Conservation (phyloP, 495 filamentous ascomycete genomes). For the Penicillium egyptiacum region DNA sequence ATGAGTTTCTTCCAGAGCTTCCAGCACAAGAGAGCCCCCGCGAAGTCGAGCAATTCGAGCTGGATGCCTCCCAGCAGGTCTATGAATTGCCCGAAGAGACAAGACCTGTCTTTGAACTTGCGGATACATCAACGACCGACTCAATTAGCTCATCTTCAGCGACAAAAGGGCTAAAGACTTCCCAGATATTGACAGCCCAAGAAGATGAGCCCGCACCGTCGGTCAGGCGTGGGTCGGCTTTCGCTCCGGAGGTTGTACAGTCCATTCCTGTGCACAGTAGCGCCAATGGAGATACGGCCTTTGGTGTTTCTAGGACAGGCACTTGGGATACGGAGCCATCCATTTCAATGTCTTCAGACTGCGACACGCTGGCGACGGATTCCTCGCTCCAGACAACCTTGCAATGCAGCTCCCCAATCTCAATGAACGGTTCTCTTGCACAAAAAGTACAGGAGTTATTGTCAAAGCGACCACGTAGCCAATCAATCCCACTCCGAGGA, state of each 20-base stretch:
- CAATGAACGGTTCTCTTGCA: conserved; percentile 25
- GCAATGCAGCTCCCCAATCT: conserved; percentile 29
- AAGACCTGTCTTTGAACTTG: conserved; percentile 42
- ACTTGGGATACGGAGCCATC: conserved; percentile 4
- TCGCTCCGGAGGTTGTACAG: conserved; percentile 46
- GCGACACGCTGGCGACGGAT: background rate
- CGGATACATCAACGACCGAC: conserved; percentile 36
- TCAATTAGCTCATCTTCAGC: conserved; percentile 4
- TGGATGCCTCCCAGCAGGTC: conserved; percentile 42
- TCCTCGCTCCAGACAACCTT: conserved; percentile 12
- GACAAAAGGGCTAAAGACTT: background rate
- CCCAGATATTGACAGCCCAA: conserved; percentile 3
- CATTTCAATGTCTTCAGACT: conserved; percentile 15
- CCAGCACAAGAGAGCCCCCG: conserved; percentile 26
- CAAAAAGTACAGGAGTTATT: conserved; percentile 38
- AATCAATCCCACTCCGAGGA: conserved; percentile 28
- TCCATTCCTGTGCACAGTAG: conserved; percentile 2
- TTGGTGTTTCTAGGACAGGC: conserved; percentile 19
- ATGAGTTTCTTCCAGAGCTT: conserved; percentile 40
- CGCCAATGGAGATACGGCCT: conserved; percentile 3
- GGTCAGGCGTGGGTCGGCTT: conserved; percentile 41
- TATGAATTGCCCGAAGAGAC: conserved; percentile 48
- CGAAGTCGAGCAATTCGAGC: conserved; percentile 30
- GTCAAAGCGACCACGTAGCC: conserved; percentile 37
- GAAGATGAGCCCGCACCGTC: conserved; percentile 33